Evolutionary conservation across 768 basidiomycete genomes (phyloP).

Genomic region (Auricularia sp.): DNA sequence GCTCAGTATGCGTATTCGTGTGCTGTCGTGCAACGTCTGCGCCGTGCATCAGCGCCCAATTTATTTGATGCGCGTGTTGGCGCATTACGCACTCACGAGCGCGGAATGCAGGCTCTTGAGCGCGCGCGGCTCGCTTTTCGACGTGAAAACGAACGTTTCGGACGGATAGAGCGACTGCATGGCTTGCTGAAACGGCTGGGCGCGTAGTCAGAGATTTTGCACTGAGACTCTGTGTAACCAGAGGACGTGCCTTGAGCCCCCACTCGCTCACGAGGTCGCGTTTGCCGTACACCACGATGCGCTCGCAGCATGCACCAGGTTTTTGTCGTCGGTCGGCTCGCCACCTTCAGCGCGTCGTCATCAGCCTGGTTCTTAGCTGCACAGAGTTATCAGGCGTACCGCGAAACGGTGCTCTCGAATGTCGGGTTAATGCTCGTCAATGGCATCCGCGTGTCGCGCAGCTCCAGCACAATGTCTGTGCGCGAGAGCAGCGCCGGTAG

Average conservation of each 20-base stretch:
- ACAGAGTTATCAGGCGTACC: constrained; percentile 3
- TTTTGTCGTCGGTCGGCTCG: constrained; percentile 8
- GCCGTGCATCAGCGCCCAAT: neutral
- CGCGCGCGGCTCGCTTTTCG: constrained; percentile 47
- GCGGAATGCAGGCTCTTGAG: constrained; percentile 53
- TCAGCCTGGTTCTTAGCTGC: neutral
- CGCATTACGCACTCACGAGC: constrained; percentile 58
- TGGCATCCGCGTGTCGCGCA: constrained; percentile 86
- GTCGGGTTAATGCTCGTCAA: constrained; percentile 88
- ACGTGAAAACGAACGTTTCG: constrained; percentile 60
- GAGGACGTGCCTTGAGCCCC: constrained; percentile 65
- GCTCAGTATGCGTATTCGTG: constrained; percentile 53
- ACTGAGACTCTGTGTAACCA: neutral
- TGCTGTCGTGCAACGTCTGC: constrained; percentile 61
- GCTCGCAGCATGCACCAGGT: constrained; percentile 46
- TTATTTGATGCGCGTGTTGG: neutral
- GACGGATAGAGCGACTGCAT: constrained; percentile 64
- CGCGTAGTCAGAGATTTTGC: neutral
- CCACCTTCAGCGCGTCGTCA: constrained; percentile 3
- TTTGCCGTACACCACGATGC: constrained; percentile 87
- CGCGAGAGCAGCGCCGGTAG: constrained; percentile 68
- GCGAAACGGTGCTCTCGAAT: constrained; percentile 48
- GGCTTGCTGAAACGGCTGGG: constrained; percentile 56
- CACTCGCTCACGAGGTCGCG: constrained; percentile 82
- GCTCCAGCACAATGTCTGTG: constrained; percentile 88